These are phyloP conservation scores for Mortierella claussenii DNA, from an alignment of 192 early-diverging fungal genomes.

Conservation along the genomic window DNA sequence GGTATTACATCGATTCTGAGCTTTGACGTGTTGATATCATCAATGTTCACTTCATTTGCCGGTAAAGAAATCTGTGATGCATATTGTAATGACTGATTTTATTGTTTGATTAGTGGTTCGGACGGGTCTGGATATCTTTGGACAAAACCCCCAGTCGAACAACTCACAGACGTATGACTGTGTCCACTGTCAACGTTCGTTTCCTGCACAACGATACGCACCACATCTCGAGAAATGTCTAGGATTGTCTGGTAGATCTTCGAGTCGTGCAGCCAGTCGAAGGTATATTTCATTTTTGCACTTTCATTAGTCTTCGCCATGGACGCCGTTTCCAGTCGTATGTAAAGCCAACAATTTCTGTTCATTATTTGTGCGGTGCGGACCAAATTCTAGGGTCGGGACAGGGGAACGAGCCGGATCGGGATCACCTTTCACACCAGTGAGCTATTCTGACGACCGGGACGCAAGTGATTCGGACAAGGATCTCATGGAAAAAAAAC, in stretches of 20 bases:
- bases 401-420: constrained; percentile 46
- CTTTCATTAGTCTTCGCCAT: no score
- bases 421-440: constrained; percentile 46
- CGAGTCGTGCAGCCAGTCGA: constrained; percentile 67
- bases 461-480: constrained; percentile 50
- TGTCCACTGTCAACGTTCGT: constrained; percentile 79
- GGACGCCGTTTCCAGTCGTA: no score
- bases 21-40: no score
- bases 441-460: constrained; percentile 50
- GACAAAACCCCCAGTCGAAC: constrained; percentile 63
- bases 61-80: constrained; percentile 1
- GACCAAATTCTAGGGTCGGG: constrained; percentile 28
- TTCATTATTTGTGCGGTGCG: no score
- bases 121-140: constrained; percentile 72
- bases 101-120: constrained; percentile 49
- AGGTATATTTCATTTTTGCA: constrained; percentile 57
- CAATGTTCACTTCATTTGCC: no score
- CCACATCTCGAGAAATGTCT: constrained; percentile 94
- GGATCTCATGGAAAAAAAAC: constrained; percentile 46
- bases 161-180: constrained; percentile 80
- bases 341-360: no score
- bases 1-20: not conserved
- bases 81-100: not conserved
- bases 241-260: constrained; percentile 77
- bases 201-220: constrained; percentile 88